phyloP scores from a whole-genome alignment of 1,284 basidiomycete species.

The Pseudozyma hubeiensis region DNA sequence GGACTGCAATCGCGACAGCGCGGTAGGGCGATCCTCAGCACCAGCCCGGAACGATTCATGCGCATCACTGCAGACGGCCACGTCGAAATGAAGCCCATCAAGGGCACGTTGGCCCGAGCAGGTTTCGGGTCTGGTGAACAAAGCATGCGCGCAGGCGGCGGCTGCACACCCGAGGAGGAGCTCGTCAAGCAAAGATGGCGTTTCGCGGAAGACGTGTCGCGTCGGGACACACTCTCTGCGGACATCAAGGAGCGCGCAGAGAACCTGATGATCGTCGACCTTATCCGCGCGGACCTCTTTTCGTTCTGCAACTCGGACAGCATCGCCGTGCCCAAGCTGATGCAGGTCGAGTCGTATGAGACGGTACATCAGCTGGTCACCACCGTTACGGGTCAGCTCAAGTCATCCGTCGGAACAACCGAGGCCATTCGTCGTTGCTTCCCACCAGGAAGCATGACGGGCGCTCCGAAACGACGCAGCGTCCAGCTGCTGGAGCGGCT shows the following conservation, averaged over 20 bases:
- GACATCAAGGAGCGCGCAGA: constrained; percentile 94
- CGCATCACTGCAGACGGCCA: constrained; percentile 79
- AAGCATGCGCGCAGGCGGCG: constrained; percentile 27
- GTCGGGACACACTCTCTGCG: constrained; percentile 73
- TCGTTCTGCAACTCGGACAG: constrained; percentile 77
- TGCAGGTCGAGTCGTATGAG: constrained; percentile 89
- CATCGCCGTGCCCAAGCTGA: constrained; percentile 87
- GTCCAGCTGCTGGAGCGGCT: constrained; percentile 88
- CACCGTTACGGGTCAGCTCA: constrained; percentile 76
- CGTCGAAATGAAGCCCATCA: constrained; percentile 92
- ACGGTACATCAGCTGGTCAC: constrained; percentile 97
- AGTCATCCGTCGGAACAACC: constrained; percentile 73
- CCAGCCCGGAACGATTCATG: constrained; percentile 92
- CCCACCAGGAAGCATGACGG: constrained; percentile 89
- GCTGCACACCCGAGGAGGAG: constrained; percentile 27
- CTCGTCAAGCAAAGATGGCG: constrained; percentile 42
- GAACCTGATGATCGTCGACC: constrained; percentile 98
- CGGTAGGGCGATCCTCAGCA: constrained; percentile 75
- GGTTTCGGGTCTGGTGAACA: constrained; percentile 62
- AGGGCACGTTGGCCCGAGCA: constrained; percentile 75
- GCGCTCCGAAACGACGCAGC: constrained; percentile 93
- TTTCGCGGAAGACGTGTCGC: constrained; percentile 66
- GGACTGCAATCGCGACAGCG: constrained; percentile 40
- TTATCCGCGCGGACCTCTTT: constrained; percentile 90
- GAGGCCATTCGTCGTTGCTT: constrained; percentile 79